Evolutionary conservation across 1,284 basidiomycete species (phyloP).

Genomic region (Peniophora sp.): DNA sequence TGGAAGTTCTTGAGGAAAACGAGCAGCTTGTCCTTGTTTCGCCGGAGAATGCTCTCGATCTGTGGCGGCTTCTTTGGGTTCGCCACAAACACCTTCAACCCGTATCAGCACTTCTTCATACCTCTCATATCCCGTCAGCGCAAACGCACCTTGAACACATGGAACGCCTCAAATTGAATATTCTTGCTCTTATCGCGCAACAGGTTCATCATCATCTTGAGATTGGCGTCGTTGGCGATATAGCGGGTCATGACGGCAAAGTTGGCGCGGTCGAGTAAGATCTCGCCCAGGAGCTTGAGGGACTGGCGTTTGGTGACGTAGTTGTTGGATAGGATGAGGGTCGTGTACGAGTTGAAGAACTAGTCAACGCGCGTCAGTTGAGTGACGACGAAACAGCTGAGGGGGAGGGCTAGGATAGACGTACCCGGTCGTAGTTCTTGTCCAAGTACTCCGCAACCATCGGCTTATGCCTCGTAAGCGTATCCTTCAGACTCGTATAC

Average conservation of each 20-base stretch:
- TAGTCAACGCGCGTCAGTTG: slow-evolving; percentile 22
- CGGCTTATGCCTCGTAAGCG: slow-evolving; percentile 89
- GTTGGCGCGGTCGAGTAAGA: slow-evolving; percentile 94
- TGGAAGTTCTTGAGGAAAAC: slow-evolving; percentile 90
- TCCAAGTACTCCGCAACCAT: slow-evolving; percentile 97
- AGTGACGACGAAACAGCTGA: not conserved
- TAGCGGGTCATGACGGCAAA: slow-evolving; percentile 99
- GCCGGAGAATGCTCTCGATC: slow-evolving; percentile 84
- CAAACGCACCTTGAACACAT: slow-evolving; percentile 90
- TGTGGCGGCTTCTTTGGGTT: slow-evolving; percentile 98
- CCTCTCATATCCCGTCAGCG: too few species aligned
- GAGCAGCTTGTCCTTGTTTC: slow-evolving; percentile 93
- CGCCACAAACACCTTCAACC: slow-evolving; percentile 85
- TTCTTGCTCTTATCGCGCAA: slow-evolving; percentile 96
- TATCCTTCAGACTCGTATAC: slow-evolving; percentile 95
- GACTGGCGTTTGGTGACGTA: slow-evolving; percentile 99
- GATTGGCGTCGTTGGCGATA: slow-evolving; percentile 85
- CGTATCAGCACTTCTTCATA: slow-evolving; percentile 1
- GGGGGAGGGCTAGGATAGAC: slow-evolving; percentile 17
- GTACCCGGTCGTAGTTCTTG: slow-evolving; percentile 89
- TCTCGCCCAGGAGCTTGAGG: slow-evolving; percentile 95
- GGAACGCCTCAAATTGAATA: slow-evolving; percentile 99
- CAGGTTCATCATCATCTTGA: slow-evolving; percentile 99
- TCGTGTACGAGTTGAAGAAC: slow-evolving; percentile 95
- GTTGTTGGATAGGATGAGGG: slow-evolving; percentile 87